phyloP scores from a whole-genome alignment of 208 protist species.

The Novymonas esmeraldas region DNA sequence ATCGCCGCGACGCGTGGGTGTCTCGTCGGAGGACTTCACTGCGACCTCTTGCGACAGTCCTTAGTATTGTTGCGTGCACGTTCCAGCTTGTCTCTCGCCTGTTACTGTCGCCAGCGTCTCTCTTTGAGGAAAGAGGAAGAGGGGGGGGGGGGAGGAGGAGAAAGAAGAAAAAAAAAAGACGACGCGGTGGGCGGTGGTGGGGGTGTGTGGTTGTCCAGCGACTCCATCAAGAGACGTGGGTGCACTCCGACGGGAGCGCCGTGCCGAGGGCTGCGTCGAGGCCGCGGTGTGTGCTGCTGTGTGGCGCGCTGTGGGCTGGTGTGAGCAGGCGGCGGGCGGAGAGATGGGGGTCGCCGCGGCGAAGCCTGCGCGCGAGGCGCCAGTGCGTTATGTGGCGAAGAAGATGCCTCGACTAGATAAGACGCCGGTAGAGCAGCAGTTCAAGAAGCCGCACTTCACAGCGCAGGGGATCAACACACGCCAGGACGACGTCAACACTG shows the following conservation, averaged over 20 bases:
- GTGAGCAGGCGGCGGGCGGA: no score
- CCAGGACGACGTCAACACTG: conserved; percentile 84
- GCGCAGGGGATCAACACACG: conserved; percentile 83
- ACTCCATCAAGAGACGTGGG: neutral
- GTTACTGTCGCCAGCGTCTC: neutral
- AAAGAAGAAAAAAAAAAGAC: conserved; percentile 2
- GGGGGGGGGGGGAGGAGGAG: neutral
- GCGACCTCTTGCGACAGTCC: no score
- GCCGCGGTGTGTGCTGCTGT: no score
- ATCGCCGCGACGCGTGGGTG: no score
- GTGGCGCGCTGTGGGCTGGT: neutral
- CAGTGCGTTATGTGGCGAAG: conserved; percentile 84
- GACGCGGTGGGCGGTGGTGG: neutral
- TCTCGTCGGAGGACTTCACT: no score
- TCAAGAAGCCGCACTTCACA: conserved; percentile 80
- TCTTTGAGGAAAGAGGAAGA: neutral
- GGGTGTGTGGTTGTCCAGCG: neutral
- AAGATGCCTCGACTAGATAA: conserved; percentile 72
- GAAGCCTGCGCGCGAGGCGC: conserved; percentile 65
- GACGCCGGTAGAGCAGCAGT: conserved; percentile 77
- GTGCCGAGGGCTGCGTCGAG: no score
- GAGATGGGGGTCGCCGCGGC: conserved; percentile 49
- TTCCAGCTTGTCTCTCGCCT: neutral
- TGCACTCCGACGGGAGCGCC: no score
- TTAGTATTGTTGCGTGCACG: no score